Percentiles rank a stretch among this genome's conserved stretches.
Evolutionary conservation across 73 alveolate species (phyloP).

Genomic region (Paraurostyla sp.): DNA sequence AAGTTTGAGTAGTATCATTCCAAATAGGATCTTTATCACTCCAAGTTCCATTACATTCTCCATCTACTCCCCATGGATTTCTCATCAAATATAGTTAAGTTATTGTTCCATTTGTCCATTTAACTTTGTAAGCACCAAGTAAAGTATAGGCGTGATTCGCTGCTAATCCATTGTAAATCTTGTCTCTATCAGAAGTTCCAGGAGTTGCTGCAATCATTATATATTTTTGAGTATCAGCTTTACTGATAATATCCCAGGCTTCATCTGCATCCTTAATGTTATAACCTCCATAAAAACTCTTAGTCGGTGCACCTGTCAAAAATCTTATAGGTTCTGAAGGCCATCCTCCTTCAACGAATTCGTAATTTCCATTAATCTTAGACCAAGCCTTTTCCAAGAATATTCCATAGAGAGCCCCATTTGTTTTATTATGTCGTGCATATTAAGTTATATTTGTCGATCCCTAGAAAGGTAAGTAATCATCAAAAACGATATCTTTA

Average conservation of each 20-base stretch:
- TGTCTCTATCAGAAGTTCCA: neutral
- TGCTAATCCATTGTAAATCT: neutral
- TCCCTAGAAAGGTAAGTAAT: neutral
- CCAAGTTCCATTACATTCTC: slow-evolving; percentile 9
- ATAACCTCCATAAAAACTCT: neutral
- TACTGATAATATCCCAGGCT: neutral
- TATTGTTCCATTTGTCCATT: neutral
- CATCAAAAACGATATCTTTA: slow-evolving; percentile 6
- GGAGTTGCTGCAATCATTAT: neutral
- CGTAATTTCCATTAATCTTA: neutral
- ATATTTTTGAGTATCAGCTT: neutral
- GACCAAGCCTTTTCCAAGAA: slow-evolving; percentile 16
- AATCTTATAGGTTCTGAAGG: neutral
- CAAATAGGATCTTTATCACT: slow-evolving; percentile 23
- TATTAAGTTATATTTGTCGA: neutral
- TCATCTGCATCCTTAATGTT: neutral
- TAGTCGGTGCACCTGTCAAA: slow-evolving; percentile 1
- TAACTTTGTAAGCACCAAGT: slow-evolving; percentile 9
- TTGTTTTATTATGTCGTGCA: neutral
- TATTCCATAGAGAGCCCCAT: neutral
- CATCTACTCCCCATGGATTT: slow-evolving; percentile 15
- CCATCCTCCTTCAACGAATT: neutral
- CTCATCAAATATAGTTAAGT: neutral
- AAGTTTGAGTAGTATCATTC: neutral
- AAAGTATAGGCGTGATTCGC: neutral